Conservation (phyloP, 2,329 filamentous ascomycete species). For the Pochonia chlamydosporia region DNA sequence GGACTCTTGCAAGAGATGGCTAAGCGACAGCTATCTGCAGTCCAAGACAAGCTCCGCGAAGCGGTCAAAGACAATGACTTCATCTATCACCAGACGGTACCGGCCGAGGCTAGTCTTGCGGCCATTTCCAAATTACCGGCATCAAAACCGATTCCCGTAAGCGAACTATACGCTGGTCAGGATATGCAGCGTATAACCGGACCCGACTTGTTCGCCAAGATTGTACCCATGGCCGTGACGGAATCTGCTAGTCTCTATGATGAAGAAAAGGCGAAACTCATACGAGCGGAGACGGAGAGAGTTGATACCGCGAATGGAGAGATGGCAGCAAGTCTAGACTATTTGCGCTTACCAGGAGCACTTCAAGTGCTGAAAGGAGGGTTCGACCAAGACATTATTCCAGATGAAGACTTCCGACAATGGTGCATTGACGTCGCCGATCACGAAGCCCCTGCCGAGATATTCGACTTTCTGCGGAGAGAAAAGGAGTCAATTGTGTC, state of each 20-base stretch:
- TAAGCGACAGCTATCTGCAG: constrained; percentile 72
- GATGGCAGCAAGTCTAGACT: constrained; percentile 92
- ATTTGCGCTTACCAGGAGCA: constrained; percentile 82
- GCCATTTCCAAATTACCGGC: constrained; percentile 87
- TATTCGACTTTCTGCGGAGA: constrained; percentile 72
- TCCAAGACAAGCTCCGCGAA: constrained; percentile 74
- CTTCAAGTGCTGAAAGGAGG: constrained; percentile 89
- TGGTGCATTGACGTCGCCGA: constrained; percentile 94
- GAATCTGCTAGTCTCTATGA: constrained; percentile 96
- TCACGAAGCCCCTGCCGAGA: constrained; percentile 70
- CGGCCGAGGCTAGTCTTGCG: constrained; percentile 74
- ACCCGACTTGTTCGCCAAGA: constrained; percentile 93
- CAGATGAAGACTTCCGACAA: constrained; percentile 84
- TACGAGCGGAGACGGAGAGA: constrained; percentile 87
- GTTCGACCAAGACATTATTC: constrained; percentile 79
- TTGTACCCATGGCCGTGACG: constrained; percentile 91
- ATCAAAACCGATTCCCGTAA: constrained; percentile 94
- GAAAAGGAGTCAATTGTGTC: constrained; percentile 71
- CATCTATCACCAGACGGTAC: constrained; percentile 92
- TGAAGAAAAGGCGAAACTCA: constrained; percentile 94
- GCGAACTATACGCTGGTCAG: constrained; percentile 92
- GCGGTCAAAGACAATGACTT: constrained; percentile 93
- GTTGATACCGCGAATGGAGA: constrained; percentile 91
- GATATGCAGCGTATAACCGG: constrained; percentile 97
- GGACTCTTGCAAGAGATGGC: constrained; percentile 69